These are phyloP conservation scores for Penicillium fimorum DNA, from an alignment of 495 filamentous ascomycete genomes.

Conservation along the genomic window DNA sequence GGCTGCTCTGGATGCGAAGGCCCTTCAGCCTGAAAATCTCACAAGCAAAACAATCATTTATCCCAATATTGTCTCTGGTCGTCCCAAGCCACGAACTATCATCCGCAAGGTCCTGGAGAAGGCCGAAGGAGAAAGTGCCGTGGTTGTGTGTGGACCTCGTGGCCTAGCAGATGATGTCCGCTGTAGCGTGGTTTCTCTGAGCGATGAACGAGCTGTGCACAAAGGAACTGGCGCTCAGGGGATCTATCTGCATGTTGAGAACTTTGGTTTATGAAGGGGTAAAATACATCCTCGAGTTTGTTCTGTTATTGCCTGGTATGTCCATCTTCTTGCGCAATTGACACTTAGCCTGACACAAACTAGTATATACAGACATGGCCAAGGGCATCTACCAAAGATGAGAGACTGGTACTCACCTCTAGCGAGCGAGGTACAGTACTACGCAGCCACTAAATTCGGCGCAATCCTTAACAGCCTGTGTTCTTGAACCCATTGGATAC, in stretches of 20 bases:
- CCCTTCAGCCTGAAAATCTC: neutral
- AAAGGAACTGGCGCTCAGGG: slow-evolving; percentile 90
- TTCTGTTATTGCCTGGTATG: neutral
- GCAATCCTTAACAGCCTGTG: too few relatives aligned
- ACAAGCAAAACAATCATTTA: neutral
- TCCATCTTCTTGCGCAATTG: neutral
- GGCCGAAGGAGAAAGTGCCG: slow-evolving; percentile 76
- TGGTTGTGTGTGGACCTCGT: slow-evolving; percentile 76
- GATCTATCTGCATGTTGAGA: slow-evolving; percentile 52
- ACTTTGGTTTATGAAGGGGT: slow-evolving; percentile 32
- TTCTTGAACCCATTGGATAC: too few relatives aligned
- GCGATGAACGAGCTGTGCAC: slow-evolving; percentile 84
- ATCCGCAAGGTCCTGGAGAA: slow-evolving; percentile 62
- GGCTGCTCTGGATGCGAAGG: neutral
- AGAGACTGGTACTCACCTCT: neutral
- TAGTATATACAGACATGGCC: neutral
- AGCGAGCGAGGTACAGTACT: too few relatives aligned
- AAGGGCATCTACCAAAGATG: neutral
- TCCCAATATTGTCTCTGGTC: slow-evolving; percentile 34
- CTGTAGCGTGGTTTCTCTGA: slow-evolving; percentile 64
- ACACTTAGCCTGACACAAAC: neutral
- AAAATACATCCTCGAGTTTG: neutral
- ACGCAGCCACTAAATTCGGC: too few relatives aligned
- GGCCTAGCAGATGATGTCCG: slow-evolving; percentile 65
- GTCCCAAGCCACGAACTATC: slow-evolving; percentile 44